Percentiles rank a stretch among this genome's conserved stretches.
These are phyloP conservation scores for Tricharina praecox DNA, from an alignment of 495 filamentous ascomycete species.

Conservation along the genomic window DNA sequence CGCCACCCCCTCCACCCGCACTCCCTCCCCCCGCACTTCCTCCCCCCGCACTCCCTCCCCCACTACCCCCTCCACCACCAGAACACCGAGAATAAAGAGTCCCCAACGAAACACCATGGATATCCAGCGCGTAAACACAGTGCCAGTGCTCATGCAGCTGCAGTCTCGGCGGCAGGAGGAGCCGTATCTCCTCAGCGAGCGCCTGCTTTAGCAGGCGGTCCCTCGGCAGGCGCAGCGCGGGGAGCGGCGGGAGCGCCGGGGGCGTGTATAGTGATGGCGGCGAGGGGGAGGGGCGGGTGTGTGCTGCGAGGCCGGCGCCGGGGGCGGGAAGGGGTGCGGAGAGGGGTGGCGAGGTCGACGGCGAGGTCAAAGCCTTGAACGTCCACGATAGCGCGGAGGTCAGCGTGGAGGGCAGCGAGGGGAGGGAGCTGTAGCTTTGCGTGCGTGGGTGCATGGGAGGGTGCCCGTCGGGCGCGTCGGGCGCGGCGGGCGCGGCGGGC, in stretches of 20 bases:
- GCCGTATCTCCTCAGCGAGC: slow-evolving; percentile 83
- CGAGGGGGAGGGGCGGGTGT: too few species aligned
- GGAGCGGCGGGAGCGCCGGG: slow-evolving; percentile 12
- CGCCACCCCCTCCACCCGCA: slow-evolving; percentile 37
- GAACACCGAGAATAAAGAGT: slow-evolving; percentile 80
- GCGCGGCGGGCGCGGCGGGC: not conserved
- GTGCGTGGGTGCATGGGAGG: too few species aligned
- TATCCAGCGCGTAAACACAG: slow-evolving; percentile 77
- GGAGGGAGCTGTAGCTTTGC: too few species aligned
- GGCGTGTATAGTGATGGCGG: slow-evolving; percentile 16
- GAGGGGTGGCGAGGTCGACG: too few species aligned
- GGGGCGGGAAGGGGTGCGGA: not conserved
- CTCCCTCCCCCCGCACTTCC: too few species aligned
- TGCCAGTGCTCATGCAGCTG: slow-evolving; percentile 78
- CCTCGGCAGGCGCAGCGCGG: too few species aligned
- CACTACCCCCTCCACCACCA: slow-evolving; percentile 37
- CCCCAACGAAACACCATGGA: slow-evolving; percentile 70
- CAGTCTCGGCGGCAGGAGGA: slow-evolving; percentile 68
- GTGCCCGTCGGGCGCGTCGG: too few species aligned
- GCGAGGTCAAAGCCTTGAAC: too few species aligned
- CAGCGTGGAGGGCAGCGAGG: too few species aligned
- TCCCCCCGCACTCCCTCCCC: too few species aligned
- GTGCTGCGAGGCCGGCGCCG: not conserved
- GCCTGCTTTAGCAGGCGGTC: slow-evolving; percentile 43
- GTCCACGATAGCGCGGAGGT: slow-evolving; percentile 20